Conservation (phyloP, 148 eudicot species). For the Salicornia ramosissima region DNA sequence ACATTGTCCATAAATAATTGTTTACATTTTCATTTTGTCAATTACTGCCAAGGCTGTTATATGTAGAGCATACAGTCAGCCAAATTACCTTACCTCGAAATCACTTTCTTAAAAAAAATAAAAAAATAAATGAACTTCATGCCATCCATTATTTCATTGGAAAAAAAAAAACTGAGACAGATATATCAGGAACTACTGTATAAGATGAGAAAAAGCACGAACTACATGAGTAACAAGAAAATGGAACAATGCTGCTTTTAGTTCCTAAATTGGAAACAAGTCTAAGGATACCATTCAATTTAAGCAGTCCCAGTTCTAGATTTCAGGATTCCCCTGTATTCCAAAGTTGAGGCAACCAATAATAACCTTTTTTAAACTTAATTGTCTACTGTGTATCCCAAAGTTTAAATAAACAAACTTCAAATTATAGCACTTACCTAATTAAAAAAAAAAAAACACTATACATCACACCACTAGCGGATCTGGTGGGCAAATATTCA, state of each 20-base stretch:
- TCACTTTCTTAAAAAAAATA: background rate
- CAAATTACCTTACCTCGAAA: background rate
- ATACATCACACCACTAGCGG: too few species aligned
- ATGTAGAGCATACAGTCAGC: background rate
- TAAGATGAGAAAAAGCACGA: too few species aligned
- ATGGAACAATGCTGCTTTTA: too few species aligned
- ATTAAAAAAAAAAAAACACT: background rate
- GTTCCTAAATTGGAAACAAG: background rate
- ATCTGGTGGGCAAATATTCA: too few species aligned
- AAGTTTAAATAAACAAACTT: background rate
- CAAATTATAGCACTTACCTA: background rate
- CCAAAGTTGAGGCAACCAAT: background rate
- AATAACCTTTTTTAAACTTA: background rate
- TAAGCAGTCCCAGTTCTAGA: background rate
- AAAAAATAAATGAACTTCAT: too few species aligned
- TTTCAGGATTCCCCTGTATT: background rate
- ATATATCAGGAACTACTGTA: too few species aligned
- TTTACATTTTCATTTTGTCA: background rate
- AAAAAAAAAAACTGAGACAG: too few species aligned
- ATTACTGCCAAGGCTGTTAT: background rate
- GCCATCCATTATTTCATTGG: background rate
- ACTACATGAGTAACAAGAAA: too few species aligned
- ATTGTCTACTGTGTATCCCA: background rate
- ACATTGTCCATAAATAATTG: background rate
- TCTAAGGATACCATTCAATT: background rate